Evolutionary conservation across 345 rosid genomes (phyloP).

Genomic region (Eucalyptus leucophloia): DNA sequence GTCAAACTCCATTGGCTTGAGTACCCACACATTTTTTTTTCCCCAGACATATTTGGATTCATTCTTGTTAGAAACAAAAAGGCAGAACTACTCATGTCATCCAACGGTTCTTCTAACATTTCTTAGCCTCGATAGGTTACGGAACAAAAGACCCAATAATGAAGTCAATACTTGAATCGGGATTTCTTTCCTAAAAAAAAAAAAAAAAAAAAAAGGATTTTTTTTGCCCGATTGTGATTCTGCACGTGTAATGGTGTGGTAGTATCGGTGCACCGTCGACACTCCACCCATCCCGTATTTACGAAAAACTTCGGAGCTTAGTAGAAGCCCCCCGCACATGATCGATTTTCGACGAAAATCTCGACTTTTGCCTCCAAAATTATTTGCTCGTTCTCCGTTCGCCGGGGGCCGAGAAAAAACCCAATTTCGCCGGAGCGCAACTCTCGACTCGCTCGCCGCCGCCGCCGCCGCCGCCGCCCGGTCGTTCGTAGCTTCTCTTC

Average conservation of each 20-base stretch:
- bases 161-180: neutral
- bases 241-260: neutral
- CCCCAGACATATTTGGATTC: too few species aligned
- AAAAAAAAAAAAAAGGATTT: too few species aligned
- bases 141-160: neutral
- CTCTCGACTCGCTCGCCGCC: neutral
- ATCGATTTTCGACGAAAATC: neutral
- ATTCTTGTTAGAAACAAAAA: fast-evolving
- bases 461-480: neutral
- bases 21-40: neutral
- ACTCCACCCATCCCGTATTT: neutral
- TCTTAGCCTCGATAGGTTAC: neutral
- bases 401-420: neutral
- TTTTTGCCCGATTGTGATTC: neutral
- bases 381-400: neutral
- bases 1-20: neutral
- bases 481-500: neutral
- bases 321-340: neutral
- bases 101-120: neutral
- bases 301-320: neutral
- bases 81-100: neutral
- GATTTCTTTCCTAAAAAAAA: neutral
- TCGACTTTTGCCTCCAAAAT: neutral
- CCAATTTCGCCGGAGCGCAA: neutral
- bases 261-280: neutral